Evolutionary conservation across 1,284 basidiomycete genomes (phyloP).

Genomic region (Mycosarcoma mackinlayi): DNA sequence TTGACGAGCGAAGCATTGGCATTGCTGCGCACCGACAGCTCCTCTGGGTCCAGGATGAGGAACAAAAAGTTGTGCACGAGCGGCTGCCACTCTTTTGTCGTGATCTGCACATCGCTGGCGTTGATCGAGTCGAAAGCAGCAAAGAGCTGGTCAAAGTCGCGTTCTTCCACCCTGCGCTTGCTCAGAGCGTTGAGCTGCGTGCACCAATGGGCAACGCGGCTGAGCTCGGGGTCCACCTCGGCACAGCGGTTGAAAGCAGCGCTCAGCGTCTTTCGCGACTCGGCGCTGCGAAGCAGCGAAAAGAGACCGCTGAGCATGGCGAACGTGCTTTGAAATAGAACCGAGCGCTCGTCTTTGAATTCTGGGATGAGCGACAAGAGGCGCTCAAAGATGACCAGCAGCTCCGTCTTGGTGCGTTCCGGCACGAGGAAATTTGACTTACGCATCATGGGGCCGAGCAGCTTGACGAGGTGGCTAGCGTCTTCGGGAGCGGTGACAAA

Average conservation of each 20-base stretch:
- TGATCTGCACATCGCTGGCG: conserved; percentile 72
- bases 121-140: conserved; percentile 82
- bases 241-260: conserved; percentile 58
- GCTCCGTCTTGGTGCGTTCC: conserved; percentile 87
- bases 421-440: conserved; percentile 81
- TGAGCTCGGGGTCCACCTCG: conserved; percentile 46
- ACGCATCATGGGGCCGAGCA: conserved; percentile 84
- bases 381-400: conserved; percentile 80
- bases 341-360: conserved; percentile 68
- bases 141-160: conserved; percentile 89
- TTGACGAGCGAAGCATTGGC: conserved; percentile 81
- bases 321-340: conserved; percentile 50
- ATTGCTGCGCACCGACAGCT: conserved; percentile 86
- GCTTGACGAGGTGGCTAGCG: conserved; percentile 78
- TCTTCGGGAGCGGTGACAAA: conserved; percentile 79
- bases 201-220: conserved; percentile 50
- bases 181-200: conserved; percentile 84
- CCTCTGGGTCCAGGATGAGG: conserved; percentile 88
- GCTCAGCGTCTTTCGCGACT: conserved; percentile 53
- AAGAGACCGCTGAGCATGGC: conserved; percentile 60
- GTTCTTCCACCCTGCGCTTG: conserved; percentile 83
- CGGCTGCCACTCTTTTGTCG: conserved; percentile 78
- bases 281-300: conserved; percentile 49
- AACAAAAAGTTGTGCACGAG: conserved; percentile 85
- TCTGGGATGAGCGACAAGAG: conserved; percentile 81